Conservation (phyloP, 176 grass and related monocot genomes). For the Poa annua region DNA sequence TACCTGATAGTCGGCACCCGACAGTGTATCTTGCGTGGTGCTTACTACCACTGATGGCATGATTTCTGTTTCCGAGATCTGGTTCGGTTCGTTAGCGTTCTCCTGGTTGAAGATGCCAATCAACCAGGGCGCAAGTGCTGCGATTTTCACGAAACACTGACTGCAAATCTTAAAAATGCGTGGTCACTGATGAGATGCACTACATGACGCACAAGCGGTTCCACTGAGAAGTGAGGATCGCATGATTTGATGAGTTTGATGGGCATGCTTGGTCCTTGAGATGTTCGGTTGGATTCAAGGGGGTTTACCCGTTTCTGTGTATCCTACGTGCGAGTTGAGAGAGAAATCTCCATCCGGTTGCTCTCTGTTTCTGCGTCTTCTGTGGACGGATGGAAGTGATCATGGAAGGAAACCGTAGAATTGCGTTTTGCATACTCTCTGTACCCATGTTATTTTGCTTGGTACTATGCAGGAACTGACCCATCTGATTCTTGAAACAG, state of each 20-base stretch:
- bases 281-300: neutral
- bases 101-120: neutral
- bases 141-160: neutral
- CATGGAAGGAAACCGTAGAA: neutral
- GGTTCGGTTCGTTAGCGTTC: neutral
- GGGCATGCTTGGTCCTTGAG: neutral
- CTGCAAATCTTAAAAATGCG: neutral
- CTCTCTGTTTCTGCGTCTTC: neutral
- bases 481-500: slow-evolving; percentile 49
- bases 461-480: slow-evolving; percentile 14
- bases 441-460: neutral
- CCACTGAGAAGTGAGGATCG: neutral
- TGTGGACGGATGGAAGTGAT: neutral
- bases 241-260: neutral
- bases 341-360: too few relatives aligned
- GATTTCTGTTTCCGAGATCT: neutral
- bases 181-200: neutral
- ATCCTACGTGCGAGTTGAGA: neutral
- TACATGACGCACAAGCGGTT: neutral
- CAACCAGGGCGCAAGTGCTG: neutral
- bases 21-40: neutral
- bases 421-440: neutral
- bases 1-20: too few relatives aligned
- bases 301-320: neutral
- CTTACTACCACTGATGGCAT: neutral